These are phyloP conservation scores for Leccinum rimulosum DNA, from an alignment of 768 basidiomycete species.

Conservation along the genomic window DNA sequence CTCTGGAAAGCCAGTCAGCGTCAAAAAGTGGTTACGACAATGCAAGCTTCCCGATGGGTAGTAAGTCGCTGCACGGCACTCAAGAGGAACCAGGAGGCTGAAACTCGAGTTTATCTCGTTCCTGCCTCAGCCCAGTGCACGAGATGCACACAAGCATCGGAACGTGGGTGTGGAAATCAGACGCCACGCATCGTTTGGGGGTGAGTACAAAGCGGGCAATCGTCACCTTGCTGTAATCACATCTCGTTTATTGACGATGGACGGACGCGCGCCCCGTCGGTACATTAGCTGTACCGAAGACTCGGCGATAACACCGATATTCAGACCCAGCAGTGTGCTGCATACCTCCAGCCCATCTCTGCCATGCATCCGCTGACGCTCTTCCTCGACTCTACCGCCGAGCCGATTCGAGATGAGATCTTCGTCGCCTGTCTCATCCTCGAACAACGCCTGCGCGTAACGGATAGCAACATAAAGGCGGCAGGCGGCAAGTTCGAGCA, in stretches of 20 bases:
- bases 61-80: conserved; percentile 7
- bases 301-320: background rate
- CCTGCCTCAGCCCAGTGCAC: conserved; percentile 5
- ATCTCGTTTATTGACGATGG: background rate
- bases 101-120: background rate
- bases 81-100: background rate
- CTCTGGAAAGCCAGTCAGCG: conserved; percentile 1
- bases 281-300: conserved; percentile 8
- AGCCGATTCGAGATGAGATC: conserved; percentile 14
- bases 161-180: conserved; percentile 14
- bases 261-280: background rate
- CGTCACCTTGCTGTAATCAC: background rate
- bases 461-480: conserved; percentile 7
- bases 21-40: conserved; percentile 16
- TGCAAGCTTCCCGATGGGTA: conserved; percentile 9
- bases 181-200: conserved; percentile 9
- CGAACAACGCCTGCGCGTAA: conserved; percentile 11
- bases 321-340: conserved; percentile 6
- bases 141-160: conserved; percentile 7
- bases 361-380: conserved; percentile 7
- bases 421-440: conserved; percentile 15
- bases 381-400: conserved; percentile 7
- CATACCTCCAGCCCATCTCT: conserved; percentile 7
- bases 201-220: conserved; percentile 4
- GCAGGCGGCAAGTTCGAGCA: conserved; percentile 15